Conservation (phyloP, 768 basidiomycete genomes). For the Tricholoma terreum region DNA sequence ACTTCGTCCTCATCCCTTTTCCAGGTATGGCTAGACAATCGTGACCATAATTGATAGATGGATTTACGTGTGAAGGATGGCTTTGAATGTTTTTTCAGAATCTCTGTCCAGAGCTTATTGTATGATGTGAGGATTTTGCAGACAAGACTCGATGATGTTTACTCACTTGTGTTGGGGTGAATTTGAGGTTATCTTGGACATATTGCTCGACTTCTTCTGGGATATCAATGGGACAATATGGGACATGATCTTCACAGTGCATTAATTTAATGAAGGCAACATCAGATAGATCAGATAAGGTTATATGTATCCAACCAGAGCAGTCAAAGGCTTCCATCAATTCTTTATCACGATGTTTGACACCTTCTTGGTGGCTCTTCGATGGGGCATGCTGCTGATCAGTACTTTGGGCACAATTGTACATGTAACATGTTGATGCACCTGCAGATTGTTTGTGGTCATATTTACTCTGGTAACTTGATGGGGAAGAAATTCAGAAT, state of each 20-base stretch:
- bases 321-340: constrained; percentile 24
- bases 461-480: constrained; percentile 2
- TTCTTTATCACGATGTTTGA: constrained; percentile 22
- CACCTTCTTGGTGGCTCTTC: constrained; percentile 12
- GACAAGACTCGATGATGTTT: background rate
- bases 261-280: background rate
- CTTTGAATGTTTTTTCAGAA: background rate
- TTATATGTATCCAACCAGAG: constrained; percentile 23
- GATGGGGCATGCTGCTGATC: constrained; percentile 17
- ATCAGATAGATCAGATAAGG: constrained; percentile 6
- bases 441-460: background rate
- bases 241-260: background rate
- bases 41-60: too few species aligned
- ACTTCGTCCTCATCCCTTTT: background rate
- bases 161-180: background rate
- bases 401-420: too few species aligned
- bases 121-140: background rate
- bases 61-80: background rate
- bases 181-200: background rate
- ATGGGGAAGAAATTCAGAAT: background rate
- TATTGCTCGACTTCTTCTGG: background rate
- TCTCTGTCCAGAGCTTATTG: background rate
- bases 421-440: too few species aligned
- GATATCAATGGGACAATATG: background rate
- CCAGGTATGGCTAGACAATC: background rate